Base-by-base conservation (phyloP, 495 filamentous ascomycete species). In the Durotheca rogersii region DNA sequence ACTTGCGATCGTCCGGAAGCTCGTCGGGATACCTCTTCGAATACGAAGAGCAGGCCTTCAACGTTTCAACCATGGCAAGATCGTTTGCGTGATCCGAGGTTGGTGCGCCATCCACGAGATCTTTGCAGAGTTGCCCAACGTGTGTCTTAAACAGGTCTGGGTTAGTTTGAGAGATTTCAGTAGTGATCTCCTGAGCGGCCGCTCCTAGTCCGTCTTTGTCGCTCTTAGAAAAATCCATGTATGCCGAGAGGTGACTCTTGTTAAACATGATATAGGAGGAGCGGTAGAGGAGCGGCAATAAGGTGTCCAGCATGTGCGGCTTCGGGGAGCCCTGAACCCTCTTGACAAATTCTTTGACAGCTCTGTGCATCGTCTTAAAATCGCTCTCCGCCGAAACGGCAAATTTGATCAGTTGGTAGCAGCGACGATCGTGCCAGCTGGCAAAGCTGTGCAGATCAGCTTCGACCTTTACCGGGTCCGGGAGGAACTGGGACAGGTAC, bases 21-120 rank as follows among this genome's bases (percentile, higher is more conserved):
- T 96, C 91, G 14, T 82, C 78, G 0, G 91, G 86, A 48, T 92
- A 90, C 55, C 82, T 88, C 55, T 81, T 84, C 6, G 91, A 89
- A 64, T 95, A 97, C 2, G 86, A 85, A 6, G 90, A 86, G 59
- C 90, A 95, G 4, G 93, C 92, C 65, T 94, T 96, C 47, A 99
- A 75, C 4, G 90, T 92, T 63, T 95, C 89, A 14, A 90, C 88
- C 7, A 87, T 84, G 1, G 79, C 72, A 2, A 79, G 57, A 44
- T 88, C 83, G 42, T 88, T 87, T 1, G 78, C 56, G 19, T 78
- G 79, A n/a, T 76, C 76, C 10, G 72, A 67, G 11, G 79, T 83
- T 2, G 93, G 92, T 5, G 90, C 87, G 61, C 90, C 81, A 15
- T 87, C 81, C 56, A 88, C 81, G 6, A 99, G 75, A 29, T 86